Evolutionary conservation across 345 rosid genomes (phyloP).

Genomic region (Populus tremula): DNA sequence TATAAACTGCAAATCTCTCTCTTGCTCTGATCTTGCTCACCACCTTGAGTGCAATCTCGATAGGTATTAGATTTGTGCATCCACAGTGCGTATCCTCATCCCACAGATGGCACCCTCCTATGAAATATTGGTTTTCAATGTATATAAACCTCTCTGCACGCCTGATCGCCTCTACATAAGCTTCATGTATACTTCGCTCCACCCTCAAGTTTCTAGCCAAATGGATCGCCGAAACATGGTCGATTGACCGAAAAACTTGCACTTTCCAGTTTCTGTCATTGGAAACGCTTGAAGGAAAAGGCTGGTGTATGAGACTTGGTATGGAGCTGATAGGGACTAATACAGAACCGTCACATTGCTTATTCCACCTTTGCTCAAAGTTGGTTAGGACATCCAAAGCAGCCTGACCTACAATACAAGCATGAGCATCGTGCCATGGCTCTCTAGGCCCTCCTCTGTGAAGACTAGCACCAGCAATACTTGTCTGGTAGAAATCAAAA

Average conservation of each 20-base stretch:
- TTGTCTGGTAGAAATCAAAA: conserved; percentile 70
- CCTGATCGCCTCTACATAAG: conserved; percentile 71
- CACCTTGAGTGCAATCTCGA: conserved; percentile 73
- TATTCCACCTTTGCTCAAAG: conserved; percentile 84
- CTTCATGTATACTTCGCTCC: conserved; percentile 78
- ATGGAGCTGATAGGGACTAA: conserved; percentile 42
- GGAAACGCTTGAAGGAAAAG: conserved; percentile 31
- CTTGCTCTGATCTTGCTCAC: conserved; percentile 52
- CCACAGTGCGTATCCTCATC: conserved; percentile 55
- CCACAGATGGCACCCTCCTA: conserved; percentile 83
- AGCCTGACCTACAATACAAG: conserved; percentile 61
- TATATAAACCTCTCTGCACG: conserved; percentile 72
- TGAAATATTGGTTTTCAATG: conserved; percentile 87
- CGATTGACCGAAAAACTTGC: conserved; percentile 76
- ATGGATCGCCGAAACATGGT: conserved; percentile 54
- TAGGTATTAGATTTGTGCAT: conserved; percentile 75
- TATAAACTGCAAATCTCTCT: conserved; percentile 73
- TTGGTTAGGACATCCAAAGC: conserved; percentile 71
- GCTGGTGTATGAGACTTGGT: conserved; percentile 32
- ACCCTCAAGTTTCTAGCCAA: conserved; percentile 41
- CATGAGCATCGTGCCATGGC: conserved; percentile 92
- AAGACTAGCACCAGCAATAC: conserved; percentile 57
- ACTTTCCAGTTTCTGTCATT: conserved; percentile 61
- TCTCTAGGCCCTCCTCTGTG: conserved; percentile 87
- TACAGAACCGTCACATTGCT: conserved; percentile 62